A percentile compares a stretch with the other conserved stretches of the same genome.
Evolutionary conservation across 2,329 filamentous ascomycete genomes (phyloP).

Genomic region (Dendrostoma leiphaemia): DNA sequence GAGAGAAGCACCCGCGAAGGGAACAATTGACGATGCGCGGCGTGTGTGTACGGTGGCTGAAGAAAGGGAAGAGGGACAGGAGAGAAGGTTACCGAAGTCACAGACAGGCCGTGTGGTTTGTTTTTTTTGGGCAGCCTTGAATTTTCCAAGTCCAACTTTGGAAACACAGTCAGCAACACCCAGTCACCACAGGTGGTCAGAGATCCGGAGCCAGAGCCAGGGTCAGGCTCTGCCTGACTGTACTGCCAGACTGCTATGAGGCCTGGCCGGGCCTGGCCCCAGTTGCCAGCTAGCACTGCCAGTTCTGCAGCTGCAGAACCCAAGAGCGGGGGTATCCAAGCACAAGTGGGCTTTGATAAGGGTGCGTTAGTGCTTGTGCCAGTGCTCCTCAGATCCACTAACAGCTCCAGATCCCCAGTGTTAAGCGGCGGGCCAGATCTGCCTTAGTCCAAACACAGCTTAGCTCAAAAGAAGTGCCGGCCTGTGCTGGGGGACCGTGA

Average conservation of each 20-base stretch:
- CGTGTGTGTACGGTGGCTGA: constrained; percentile 14
- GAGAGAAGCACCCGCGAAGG: constrained; percentile 16
- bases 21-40: constrained; percentile 18
- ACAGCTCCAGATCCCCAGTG: neutral
- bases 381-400: neutral
- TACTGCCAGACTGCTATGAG: neutral
- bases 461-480: constrained; percentile 2
- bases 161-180: too few relatives aligned
- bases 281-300: neutral
- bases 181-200: too few relatives aligned
- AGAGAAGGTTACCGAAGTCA: constrained; percentile 1
- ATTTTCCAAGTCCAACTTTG: constrained; percentile 5
- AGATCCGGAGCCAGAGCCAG: too few relatives aligned
- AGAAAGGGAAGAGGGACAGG: neutral
- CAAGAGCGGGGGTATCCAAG: neutral
- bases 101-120: constrained; percentile 17
- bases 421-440: neutral
- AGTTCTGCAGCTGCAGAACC: neutral
- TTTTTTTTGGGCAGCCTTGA: constrained; percentile 11
- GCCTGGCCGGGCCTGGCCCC: neutral
- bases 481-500: neutral
- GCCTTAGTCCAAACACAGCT: neutral
- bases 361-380: neutral
- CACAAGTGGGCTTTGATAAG: too few relatives aligned
- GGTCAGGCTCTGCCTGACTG: neutral